Percentiles rank a stretch among this genome's conserved stretches.
phyloP scores from a whole-genome alignment of 148 eudicot genomes.

The Chenopodium album region DNA sequence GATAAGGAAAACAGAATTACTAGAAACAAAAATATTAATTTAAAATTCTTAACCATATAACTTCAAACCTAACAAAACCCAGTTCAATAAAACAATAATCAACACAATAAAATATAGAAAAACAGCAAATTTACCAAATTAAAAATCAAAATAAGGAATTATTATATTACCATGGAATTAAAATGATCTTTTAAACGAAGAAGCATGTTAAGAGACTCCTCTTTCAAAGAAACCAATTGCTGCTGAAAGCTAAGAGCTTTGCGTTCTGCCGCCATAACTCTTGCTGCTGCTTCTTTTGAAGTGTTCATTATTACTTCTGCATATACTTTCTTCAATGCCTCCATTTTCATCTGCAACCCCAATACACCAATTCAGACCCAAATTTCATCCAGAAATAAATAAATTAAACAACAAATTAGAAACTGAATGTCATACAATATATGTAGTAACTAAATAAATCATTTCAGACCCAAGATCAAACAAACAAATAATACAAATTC shows the following conservation, averaged over 20 bases:
- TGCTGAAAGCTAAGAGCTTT: conserved; percentile 43
- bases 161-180: conserved; percentile 40
- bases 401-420: background rate
- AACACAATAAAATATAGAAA: background rate
- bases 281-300: conserved; percentile 68
- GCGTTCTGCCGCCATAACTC: conserved; percentile 55
- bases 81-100: too few relatives aligned
- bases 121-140: background rate
- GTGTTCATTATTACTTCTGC: conserved; percentile 68
- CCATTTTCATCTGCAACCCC: conserved; percentile 36
- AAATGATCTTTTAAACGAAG: conserved; percentile 42
- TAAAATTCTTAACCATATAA: too few relatives aligned
- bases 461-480: background rate
- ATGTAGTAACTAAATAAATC: background rate
- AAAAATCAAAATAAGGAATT: background rate
- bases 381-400: background rate
- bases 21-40: too few relatives aligned
- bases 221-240: conserved; percentile 38
- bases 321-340: conserved; percentile 58
- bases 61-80: too few relatives aligned
- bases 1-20: too few relatives aligned
- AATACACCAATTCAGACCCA: background rate
- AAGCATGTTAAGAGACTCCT: conserved; percentile 52
- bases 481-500: too few relatives aligned
- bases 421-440: background rate